phyloP scores from a whole-genome alignment of 257 asterid species.

The Schizonepeta tenuifolia region DNA sequence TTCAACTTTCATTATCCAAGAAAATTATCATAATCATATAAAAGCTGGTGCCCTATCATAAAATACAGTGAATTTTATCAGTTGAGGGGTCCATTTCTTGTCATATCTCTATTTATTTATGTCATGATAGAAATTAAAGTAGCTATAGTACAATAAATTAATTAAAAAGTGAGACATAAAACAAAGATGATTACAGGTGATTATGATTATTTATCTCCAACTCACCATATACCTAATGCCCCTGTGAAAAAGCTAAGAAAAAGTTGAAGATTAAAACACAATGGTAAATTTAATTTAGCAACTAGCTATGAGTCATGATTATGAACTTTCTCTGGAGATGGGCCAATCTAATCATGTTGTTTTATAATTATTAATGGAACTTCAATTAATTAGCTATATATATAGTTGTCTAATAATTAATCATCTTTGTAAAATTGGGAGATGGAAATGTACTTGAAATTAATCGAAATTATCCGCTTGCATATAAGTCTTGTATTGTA shows the following conservation, averaged over 20 bases:
- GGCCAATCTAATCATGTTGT: not conserved
- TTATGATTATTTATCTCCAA: conserved; percentile 7
- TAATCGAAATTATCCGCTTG: not conserved
- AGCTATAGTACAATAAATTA: not conserved
- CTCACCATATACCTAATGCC: not conserved
- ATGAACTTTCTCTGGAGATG: not conserved
- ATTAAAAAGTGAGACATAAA: not conserved
- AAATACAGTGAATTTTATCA: conserved; percentile 16
- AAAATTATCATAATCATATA: conserved; percentile 18
- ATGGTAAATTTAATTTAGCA: conserved; percentile 11
- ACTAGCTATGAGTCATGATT: not conserved
- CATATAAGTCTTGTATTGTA: not conserved
- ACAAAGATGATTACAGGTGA: conserved; percentile 15
- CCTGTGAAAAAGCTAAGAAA: not conserved
- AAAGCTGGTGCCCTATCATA: conserved; percentile 29
- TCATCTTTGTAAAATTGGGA: not conserved
- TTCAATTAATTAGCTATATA: not conserved
- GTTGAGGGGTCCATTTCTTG: conserved; percentile 29
- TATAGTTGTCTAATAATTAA: not conserved
- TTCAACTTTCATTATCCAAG: conserved; percentile 32
- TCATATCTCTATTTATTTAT: not conserved
- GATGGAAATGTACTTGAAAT: not conserved
- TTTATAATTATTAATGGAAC: not conserved
- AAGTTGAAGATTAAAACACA: not conserved
- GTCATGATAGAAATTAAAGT: conserved; percentile 14